Conservation (phyloP, 1,284 basidiomycete species). For the Trichosporon coremiiforme region DNA sequence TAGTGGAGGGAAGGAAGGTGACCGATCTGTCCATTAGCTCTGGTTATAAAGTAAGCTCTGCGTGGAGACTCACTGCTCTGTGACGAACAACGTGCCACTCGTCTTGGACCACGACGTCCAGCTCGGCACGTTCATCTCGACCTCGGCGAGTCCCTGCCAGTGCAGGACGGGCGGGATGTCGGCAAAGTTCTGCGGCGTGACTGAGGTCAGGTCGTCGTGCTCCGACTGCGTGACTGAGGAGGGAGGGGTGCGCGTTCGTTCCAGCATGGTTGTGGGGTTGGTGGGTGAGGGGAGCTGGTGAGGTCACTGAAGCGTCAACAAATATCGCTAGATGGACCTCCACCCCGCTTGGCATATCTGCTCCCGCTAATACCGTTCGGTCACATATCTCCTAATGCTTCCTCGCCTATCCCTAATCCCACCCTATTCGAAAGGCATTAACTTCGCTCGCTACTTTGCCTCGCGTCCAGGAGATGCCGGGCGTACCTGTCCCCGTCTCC, state of each 20-base stretch:
- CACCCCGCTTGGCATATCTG: not conserved
- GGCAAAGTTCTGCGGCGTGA: constrained; percentile 76
- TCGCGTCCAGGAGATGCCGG: not conserved
- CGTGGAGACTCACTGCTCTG: constrained; percentile 68
- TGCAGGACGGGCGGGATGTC: constrained; percentile 77
- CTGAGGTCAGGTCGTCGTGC: constrained; percentile 65
- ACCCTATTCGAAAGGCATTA: too few species aligned
- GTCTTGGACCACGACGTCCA: constrained; percentile 58
- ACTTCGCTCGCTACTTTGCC: not conserved
- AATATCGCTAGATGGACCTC: not conserved
- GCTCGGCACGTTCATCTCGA: constrained; percentile 66
- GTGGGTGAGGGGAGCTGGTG: not conserved
- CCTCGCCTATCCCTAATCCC: not conserved
- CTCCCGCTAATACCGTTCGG: not conserved
- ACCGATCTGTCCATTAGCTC: constrained; percentile 55
- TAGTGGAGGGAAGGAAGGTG: constrained; percentile 66
- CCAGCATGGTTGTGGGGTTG: not conserved
- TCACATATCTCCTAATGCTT: not conserved
- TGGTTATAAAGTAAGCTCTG: too few species aligned
- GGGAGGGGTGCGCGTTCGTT: constrained; percentile 6
- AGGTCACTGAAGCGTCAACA: not conserved
- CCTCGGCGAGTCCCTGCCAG: constrained; percentile 69
- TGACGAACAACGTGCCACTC: constrained; percentile 64
- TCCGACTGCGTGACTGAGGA: constrained; percentile 51
- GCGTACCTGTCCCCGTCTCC: not conserved